Evolutionary conservation across 352 stramenopile species (phyloP).

Genomic region (Phytophthora pseudosyringae): DNA sequence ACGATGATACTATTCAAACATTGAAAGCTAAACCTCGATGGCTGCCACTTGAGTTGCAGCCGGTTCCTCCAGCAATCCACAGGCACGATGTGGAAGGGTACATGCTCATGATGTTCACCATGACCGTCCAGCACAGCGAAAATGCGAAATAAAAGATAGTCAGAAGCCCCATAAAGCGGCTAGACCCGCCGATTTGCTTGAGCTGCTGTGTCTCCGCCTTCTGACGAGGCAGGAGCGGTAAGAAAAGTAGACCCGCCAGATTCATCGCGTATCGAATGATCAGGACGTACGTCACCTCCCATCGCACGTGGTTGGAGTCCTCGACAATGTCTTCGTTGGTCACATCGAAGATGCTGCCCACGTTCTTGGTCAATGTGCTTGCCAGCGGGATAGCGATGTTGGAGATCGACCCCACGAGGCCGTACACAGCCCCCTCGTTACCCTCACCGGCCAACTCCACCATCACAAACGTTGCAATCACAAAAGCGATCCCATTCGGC

Average conservation of each 20-base stretch:
- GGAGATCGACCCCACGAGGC: slow-evolving; percentile 47
- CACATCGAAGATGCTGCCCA: slow-evolving; percentile 46
- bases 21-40: slow-evolving; percentile 4
- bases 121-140: slow-evolving; percentile 30
- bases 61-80: slow-evolving; percentile 19
- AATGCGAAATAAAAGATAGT: slow-evolving; percentile 40
- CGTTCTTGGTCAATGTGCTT: slow-evolving; percentile 42
- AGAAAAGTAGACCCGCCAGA: slow-evolving; percentile 34
- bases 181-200: slow-evolving; percentile 40
- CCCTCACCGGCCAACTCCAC: slow-evolving; percentile 55
- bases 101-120: slow-evolving; percentile 41
- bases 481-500: slow-evolving; percentile 45
- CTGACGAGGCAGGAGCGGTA: slow-evolving; percentile 49
- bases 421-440: slow-evolving; percentile 53
- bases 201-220: slow-evolving; percentile 52
- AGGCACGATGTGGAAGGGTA: slow-evolving; percentile 35
- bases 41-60: slow-evolving; percentile 15
- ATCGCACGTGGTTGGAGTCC: slow-evolving; percentile 41
- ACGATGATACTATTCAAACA: too few relatives aligned
- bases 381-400: slow-evolving; percentile 53
- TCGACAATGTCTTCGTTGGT: slow-evolving; percentile 46
- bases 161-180: slow-evolving; percentile 39
- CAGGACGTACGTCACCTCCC: slow-evolving; percentile 51
- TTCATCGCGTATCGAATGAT: slow-evolving; percentile 51
- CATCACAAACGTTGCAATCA: slow-evolving; percentile 48